Base-by-base conservation (phyloP, 2,329 filamentous ascomycete species). In the Chaetomium strumarium region DNA sequence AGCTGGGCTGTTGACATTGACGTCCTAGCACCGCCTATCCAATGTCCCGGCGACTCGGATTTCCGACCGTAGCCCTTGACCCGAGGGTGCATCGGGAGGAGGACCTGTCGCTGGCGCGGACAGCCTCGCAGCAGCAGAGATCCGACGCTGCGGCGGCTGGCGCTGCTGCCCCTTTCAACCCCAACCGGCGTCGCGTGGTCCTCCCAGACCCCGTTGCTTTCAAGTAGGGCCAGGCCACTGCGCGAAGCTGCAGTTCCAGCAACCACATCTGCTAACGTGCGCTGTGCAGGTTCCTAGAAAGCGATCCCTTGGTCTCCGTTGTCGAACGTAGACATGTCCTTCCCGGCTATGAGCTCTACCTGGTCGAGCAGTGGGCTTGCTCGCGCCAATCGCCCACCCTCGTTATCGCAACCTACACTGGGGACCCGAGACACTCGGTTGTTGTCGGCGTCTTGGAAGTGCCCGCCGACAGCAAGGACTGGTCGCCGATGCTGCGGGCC, bases 341-440 rank as follows among this genome's bases (percentile, higher is more conserved):
- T 6, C 73, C 80, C 55, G 92, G 92, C 59, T 97, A 96, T 70
- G 91, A 97, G 68, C 77, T 92, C 56, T 97, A 97, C 69, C 73
- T 97, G 14, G 90, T 97, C 59, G 93, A 97, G 68, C 93, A 99
- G 75, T 99, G 93, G 93, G 90, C 90, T 6, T 96, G 91, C 69
- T 96, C 92, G 12, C 83, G 93, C 48, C 80, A 84, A 52, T 90
- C 95, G 57, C 92, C 92, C 1, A 96, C 92, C 14, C 88, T 95
- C 58, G 81, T 95, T 46, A 95, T 97, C 59, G 88, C 87, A 39
- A 96, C 91, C 3, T 96, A 93, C 65, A 97, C 92, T 0, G 93
- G 92, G 50, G 90, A 96, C 62, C 77, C 82, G 33, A 83, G 83
- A 33, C 87, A 96, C 67, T 80, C 77, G 0, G 83, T 95, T n/a